Conservation (phyloP, 2,329 filamentous ascomycete genomes). For the Penicillium janthinellum region DNA sequence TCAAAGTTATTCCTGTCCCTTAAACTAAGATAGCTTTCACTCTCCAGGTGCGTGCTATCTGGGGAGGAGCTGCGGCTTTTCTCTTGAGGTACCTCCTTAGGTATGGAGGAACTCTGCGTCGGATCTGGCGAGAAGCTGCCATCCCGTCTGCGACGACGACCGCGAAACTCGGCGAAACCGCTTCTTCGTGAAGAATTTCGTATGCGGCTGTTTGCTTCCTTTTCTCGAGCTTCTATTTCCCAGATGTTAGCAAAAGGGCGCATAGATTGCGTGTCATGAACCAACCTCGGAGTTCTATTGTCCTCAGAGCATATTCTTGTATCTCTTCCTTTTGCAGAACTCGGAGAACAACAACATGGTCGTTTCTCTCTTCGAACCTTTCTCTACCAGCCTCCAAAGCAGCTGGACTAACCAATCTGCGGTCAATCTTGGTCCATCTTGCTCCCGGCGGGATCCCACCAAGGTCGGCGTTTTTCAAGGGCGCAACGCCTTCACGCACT, state of each 20-base stretch:
- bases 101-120: too few relatives aligned
- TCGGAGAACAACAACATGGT: conserved; percentile 86
- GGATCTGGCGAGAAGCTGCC: neutral
- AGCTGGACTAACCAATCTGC: conserved; percentile 83
- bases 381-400: conserved; percentile 81
- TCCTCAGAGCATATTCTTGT: conserved; percentile 70
- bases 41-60: too few relatives aligned
- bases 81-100: neutral
- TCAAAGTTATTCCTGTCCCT: too few relatives aligned
- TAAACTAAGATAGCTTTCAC: neutral
- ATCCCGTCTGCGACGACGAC: neutral
- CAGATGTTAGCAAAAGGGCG: neutral
- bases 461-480: conserved; percentile 76
- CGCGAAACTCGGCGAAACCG: neutral
- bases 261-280: neutral
- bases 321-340: conserved; percentile 88
- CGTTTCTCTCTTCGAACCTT: conserved; percentile 83
- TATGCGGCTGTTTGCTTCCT: neutral
- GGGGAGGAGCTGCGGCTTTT: neutral
- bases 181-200: neutral
- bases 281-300: neutral
- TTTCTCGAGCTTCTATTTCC: neutral
- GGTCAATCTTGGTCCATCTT: conserved; percentile 88
- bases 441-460: conserved; percentile 75
- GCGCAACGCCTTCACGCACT: conserved; percentile 85